Evolutionary conservation across 108 stramenopile species (phyloP).

Genomic region (Licmophora abbreviata): DNA sequence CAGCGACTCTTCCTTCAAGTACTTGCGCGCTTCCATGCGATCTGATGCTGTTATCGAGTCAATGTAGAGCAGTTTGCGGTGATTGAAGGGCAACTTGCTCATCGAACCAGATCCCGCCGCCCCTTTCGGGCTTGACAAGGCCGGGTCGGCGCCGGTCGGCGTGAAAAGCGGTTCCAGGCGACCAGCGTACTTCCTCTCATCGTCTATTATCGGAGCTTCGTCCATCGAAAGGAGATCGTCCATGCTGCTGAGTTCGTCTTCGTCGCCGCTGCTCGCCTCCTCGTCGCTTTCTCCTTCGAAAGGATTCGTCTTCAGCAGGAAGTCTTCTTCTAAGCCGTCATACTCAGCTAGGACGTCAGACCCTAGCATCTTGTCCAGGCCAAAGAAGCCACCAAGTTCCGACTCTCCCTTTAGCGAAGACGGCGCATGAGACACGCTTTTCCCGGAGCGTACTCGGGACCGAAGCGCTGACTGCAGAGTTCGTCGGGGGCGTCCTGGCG

Average conservation of each 20-base stretch:
- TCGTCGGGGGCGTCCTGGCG: constrained; percentile 57
- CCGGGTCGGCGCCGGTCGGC: constrained; percentile 22
- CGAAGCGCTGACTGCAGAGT: constrained; percentile 27
- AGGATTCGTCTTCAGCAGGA: constrained; percentile 21
- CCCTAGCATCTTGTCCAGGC: constrained; percentile 38
- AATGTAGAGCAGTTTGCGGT: constrained; percentile 67
- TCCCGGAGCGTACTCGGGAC: constrained; percentile 9
- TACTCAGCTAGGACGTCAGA: constrained; percentile 20
- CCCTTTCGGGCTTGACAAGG: constrained; percentile 15
- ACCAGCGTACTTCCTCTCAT: constrained; percentile 17
- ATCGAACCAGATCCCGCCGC: constrained; percentile 6
- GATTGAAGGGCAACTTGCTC: constrained; percentile 70
- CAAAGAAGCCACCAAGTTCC: constrained; percentile 29
- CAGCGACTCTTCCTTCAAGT: constrained; percentile 32
- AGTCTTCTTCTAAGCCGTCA: constrained; percentile 34
- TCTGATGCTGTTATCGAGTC: constrained; percentile 59
- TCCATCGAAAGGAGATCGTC: constrained; percentile 15
- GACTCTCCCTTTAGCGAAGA: not conserved
- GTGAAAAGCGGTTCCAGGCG: constrained; percentile 40
- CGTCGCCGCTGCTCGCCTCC: constrained; percentile 51
- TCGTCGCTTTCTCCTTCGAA: constrained; percentile 38
- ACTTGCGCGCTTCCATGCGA: constrained; percentile 37
- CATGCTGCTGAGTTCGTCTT: constrained; percentile 33
- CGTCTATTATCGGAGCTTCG: constrained; percentile 10
- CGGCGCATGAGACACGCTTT: not conserved